Evolutionary conservation across 768 basidiomycete genomes (phyloP), one percentile per base, ranked within the genome.

Genomic region (Cystobasidium ongulense): DNA sequence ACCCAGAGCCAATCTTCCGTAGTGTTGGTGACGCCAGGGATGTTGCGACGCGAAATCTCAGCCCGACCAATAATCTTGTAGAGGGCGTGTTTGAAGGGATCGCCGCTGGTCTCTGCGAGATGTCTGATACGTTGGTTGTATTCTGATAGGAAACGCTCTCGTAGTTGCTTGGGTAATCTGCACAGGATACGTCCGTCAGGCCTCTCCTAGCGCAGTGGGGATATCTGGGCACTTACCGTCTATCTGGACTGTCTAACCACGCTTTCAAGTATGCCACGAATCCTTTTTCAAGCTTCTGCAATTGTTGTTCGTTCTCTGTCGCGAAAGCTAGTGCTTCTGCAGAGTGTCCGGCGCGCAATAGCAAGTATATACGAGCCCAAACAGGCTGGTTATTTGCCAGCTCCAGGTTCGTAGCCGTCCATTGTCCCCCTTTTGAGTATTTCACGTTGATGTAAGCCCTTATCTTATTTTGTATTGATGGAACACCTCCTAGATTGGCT

Each of bases 1-100:
- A 94, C 88, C 95, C 95, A 99, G 39, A 97, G 84, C 95, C 95
- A 99, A 81, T 99, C 96, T 80, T 97, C 96, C 1, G 91, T 93
- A 0, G 93, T 94, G 11, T 86, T 86, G 0, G 93, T 97, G 3
- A 97, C 92, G 46, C 88, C 86, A 4, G 87, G 86, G 1, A 94
- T 88, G 77, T 87, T 89, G 61, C 92, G 85, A 71, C 90, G 85
- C 3, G 86, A 82, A 0, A 92, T 87, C 77, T 99, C 96, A 65
- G 95, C 86, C 78, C 90, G 90, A 53, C 92, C 95, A 84, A 97
- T 89, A 39, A 99, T 84, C 81, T 96, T 97, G 84, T 96, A 97
- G 36, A 99, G 81, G 0, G 93, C 94, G 67, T 94, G 87, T 80
- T 97, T 98, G 85, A 93, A 98, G 0, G 94, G 94, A 81, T 98